A percentile compares a stretch with the other conserved stretches of the same genome.
Conservation (phyloP, 1,284 basidiomycete species). For the Puccinia triticina region DNA sequence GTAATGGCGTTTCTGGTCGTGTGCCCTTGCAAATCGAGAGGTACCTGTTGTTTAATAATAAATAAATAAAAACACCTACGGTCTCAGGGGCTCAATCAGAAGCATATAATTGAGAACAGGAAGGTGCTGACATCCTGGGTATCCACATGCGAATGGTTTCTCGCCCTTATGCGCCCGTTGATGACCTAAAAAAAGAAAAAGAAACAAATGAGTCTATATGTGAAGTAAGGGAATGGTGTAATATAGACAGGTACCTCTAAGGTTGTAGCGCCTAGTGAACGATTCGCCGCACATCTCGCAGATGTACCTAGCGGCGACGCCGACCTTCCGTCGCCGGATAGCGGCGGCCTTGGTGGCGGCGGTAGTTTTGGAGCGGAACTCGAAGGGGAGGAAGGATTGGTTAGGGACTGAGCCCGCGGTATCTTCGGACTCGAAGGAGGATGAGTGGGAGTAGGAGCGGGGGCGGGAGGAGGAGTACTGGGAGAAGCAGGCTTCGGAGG, state of each 20-base stretch:
- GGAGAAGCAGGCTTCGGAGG: not conserved
- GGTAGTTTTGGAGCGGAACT: constrained; percentile 22
- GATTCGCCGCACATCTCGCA: constrained; percentile 50
- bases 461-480: constrained; percentile 14
- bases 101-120: not conserved
- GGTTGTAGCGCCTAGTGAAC: constrained; percentile 41
- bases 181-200: constrained; percentile 25
- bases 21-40: constrained; percentile 43
- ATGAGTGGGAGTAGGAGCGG: constrained; percentile 27
- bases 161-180: constrained; percentile 48
- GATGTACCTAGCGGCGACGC: constrained; percentile 40
- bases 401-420: not conserved
- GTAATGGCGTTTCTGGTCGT: constrained; percentile 50
- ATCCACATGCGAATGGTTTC: constrained; percentile 47
- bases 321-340: constrained; percentile 27
- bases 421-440: constrained; percentile 30
- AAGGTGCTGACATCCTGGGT: constrained; percentile 35
- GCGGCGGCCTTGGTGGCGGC: constrained; percentile 42
- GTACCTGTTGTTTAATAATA: constrained; percentile 10
- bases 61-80: not conserved
- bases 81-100: not conserved
- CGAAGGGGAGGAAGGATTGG: not conserved
- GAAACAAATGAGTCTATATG: not conserved
- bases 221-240: not conserved
- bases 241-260: constrained; percentile 9